A percentile compares a stretch with the other conserved stretches of the same genome.
Evolutionary conservation across 2,329 filamentous ascomycete genomes (phyloP).

Genomic region (Fusarium lateritium): DNA sequence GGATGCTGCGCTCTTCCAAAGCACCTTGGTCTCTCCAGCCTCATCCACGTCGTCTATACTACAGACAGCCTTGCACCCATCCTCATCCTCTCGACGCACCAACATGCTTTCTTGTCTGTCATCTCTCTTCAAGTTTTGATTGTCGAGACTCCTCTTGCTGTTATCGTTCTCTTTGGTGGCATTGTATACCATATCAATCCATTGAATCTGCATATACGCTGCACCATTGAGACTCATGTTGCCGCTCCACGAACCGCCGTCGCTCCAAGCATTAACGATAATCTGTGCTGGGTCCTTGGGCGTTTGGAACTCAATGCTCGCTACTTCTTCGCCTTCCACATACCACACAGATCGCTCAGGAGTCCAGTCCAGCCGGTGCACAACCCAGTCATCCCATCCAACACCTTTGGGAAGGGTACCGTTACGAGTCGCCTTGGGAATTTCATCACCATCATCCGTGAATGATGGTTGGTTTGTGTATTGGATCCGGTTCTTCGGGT

Average conservation of each 20-base stretch:
- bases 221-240: conserved; percentile 67
- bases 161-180: conserved; percentile 43
- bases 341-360: conserved; percentile 69
- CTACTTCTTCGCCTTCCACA: conserved; percentile 65
- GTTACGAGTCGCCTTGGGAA: conserved; percentile 64
- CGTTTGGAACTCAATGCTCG: conserved; percentile 68
- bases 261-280: conserved; percentile 73
- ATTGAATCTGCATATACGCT: conserved; percentile 72
- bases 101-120: conserved; percentile 52
- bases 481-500: conserved; percentile 61
- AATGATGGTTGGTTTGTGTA: conserved; percentile 74
- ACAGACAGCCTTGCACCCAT: conserved; percentile 50
- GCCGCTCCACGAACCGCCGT: conserved; percentile 72
- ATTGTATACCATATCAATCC: conserved; percentile 74
- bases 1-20: conserved; percentile 48
- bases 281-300: conserved; percentile 67
- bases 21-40: conserved; percentile 41
- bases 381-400: conserved; percentile 69
- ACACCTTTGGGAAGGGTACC: conserved; percentile 60
- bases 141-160: conserved; percentile 26
- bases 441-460: conserved; percentile 59
- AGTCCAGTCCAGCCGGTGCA: conserved; percentile 73
- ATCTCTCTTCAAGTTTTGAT: background rate
- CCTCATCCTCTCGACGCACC: conserved; percentile 50
- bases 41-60: conserved; percentile 54